Percentiles rank a stretch among this genome's conserved stretches.
These are phyloP conservation scores for Leishmania martiniquensis DNA, from an alignment of 208 protist genomes.

Conservation along the genomic window DNA sequence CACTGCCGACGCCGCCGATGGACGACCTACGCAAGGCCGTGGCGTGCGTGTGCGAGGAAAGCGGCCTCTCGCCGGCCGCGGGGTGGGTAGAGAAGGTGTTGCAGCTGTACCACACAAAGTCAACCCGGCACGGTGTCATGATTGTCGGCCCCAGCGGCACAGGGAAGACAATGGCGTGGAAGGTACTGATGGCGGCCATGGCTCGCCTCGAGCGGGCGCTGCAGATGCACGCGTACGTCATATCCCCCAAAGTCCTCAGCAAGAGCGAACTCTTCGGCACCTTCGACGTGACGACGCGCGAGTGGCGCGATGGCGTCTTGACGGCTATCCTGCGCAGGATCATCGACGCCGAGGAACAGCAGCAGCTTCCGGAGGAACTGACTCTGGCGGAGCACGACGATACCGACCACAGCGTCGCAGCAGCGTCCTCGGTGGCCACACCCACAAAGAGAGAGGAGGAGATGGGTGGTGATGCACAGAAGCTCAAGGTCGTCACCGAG, in stretches of 20 bases:
- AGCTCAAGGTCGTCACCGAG: background rate
- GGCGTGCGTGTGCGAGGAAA: slow-evolving; percentile 78
- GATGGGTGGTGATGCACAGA: background rate
- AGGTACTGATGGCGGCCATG: slow-evolving; percentile 95
- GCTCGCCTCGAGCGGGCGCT: slow-evolving; percentile 68
- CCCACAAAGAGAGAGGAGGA: background rate
- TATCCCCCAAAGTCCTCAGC: slow-evolving; percentile 99
- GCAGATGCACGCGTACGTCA: slow-evolving; percentile 92
- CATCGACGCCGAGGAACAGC: slow-evolving; percentile 89
- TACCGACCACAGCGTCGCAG: background rate
- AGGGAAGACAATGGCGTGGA: slow-evolving; percentile 98
- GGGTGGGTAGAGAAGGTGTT: slow-evolving; percentile 98
- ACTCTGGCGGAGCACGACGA: slow-evolving; percentile 19
- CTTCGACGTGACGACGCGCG: slow-evolving; percentile 98
- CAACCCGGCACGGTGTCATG: slow-evolving; percentile 99
- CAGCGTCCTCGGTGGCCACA: background rate
- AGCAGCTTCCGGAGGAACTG: slow-evolving; percentile 49
- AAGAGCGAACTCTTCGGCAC: slow-evolving; percentile 98
- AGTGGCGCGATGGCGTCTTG: slow-evolving; percentile 99
- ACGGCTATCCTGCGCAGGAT: slow-evolving; percentile 97
- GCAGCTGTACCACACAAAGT: slow-evolving; percentile 97
- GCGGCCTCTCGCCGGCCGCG: slow-evolving; percentile 50
- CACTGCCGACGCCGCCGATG: slow-evolving; percentile 50
- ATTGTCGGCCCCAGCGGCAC: slow-evolving; percentile 98
- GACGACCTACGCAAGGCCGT: slow-evolving; percentile 74